Evolutionary conservation across 2,329 filamentous ascomycete genomes (phyloP).

Genomic region (Venturia asperata): DNA sequence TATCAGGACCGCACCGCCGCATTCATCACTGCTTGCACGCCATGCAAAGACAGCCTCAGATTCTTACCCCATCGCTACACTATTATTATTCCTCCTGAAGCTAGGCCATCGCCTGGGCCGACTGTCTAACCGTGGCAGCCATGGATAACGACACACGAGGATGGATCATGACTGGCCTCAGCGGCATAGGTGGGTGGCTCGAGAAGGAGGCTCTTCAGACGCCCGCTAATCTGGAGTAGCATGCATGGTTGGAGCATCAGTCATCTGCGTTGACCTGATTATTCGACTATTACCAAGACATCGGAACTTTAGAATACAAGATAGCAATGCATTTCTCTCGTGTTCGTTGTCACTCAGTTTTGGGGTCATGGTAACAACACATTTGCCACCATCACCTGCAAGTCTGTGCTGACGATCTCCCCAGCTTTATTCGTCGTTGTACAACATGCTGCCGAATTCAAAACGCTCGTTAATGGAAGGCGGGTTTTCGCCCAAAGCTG

Average conservation of each 20-base stretch:
- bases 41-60: background rate
- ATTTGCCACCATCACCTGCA: conserved; percentile 17
- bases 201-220: background rate
- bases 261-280: conserved; percentile 81
- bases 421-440: conserved; percentile 84
- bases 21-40: background rate
- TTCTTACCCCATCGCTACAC: background rate
- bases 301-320: conserved; percentile 75
- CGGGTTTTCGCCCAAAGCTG: conserved; percentile 57
- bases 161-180: conserved; percentile 82
- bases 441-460: conserved; percentile 86
- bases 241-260: conserved; percentile 58
- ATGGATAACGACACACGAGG: conserved; percentile 78
- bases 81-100: background rate
- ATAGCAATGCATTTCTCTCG: conserved; percentile 82
- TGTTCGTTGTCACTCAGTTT: conserved; percentile 87
- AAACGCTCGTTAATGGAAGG: conserved; percentile 67
- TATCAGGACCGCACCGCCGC: background rate
- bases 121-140: conserved; percentile 21
- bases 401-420: background rate
- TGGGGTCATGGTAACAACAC: conserved; percentile 74
- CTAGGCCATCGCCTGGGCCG: background rate
- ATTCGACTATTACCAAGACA: conserved; percentile 66
- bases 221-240: conserved; percentile 24
- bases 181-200: conserved; percentile 59